Evolutionary conservation across 2,329 filamentous ascomycete species (phyloP).

Genomic region (Alternaria brassicae): DNA sequence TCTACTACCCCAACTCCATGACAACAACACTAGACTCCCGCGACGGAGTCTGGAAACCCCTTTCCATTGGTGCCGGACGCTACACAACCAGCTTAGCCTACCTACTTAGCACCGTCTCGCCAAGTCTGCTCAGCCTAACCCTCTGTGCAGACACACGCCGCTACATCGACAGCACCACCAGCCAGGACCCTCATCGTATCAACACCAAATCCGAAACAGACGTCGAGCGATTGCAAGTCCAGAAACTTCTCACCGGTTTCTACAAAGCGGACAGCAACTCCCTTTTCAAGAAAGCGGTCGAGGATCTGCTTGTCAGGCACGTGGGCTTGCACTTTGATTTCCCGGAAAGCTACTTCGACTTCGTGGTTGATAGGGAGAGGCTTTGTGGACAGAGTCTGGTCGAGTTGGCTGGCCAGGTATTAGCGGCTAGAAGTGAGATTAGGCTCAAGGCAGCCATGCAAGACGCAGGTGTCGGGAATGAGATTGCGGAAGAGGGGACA

Average conservation of each 20-base stretch:
- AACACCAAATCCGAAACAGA: conserved; percentile 7
- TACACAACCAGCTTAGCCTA: conserved; percentile 31
- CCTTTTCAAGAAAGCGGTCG: conserved; percentile 27
- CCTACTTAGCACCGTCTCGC: conserved; percentile 19
- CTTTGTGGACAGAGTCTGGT: conserved; percentile 31
- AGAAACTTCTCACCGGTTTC: conserved; percentile 33
- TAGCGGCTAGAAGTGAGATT: conserved; percentile 39
- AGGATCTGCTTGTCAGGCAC: conserved; percentile 15
- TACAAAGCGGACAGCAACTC: conserved; percentile 30
- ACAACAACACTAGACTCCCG: conserved; percentile 6
- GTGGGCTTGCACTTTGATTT: conserved; percentile 39
- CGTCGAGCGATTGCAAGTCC: conserved; percentile 22
- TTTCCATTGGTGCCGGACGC: conserved; percentile 26
- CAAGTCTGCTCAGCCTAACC: conserved; percentile 17
- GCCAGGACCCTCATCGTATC: neutral
- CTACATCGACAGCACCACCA: conserved; percentile 3
- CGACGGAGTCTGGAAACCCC: conserved; percentile 25
- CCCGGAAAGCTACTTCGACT: conserved; percentile 38
- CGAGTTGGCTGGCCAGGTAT: conserved; percentile 38
- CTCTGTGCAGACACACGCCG: conserved; percentile 25
- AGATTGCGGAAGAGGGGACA: conserved; percentile 5
- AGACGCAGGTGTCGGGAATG: conserved; percentile 22
- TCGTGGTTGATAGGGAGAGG: conserved; percentile 16
- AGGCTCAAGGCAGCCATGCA: conserved; percentile 30
- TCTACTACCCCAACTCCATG: conserved; percentile 31